phyloP scores from a whole-genome alignment of 768 basidiomycete species.

The Boletus sp. region DNA sequence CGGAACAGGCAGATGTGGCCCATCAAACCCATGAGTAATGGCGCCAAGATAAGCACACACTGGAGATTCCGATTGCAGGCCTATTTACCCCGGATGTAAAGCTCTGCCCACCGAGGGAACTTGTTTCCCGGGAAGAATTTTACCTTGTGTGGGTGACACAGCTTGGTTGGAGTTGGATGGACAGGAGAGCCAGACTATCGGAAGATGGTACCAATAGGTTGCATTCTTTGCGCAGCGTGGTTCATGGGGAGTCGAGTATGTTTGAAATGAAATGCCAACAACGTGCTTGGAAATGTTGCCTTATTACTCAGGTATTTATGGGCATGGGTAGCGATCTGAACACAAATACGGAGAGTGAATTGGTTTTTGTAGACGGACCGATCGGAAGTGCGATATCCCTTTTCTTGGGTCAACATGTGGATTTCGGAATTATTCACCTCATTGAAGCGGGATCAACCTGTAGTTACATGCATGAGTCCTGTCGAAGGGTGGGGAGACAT shows the following conservation, averaged over 20 bases:
- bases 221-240: slow-evolving; percentile 1
- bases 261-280: not conserved
- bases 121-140: slow-evolving; percentile 1
- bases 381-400: not conserved
- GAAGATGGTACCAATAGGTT: slow-evolving; percentile 1
- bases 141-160: slow-evolving; percentile 4
- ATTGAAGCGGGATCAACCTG: not conserved
- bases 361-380: not conserved
- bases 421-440: not conserved
- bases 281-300: not conserved
- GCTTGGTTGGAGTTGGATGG: slow-evolving; percentile 1
- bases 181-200: not conserved
- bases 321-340: slow-evolving; percentile 6
- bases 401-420: not conserved
- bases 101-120: slow-evolving; percentile 8
- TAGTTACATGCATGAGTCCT: not conserved
- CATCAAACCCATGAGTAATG: slow-evolving; percentile 8
- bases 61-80: not conserved
- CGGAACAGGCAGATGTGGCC: slow-evolving; percentile 6
- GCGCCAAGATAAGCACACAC: slow-evolving; percentile 17
- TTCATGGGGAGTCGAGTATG: not conserved
- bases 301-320: not conserved
- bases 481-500: not conserved
- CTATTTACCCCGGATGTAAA: slow-evolving; percentile 17
- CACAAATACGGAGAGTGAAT: slow-evolving; percentile 13